A percentile compares a stretch with the other conserved stretches of the same genome.
Evolutionary conservation across 768 basidiomycete genomes (phyloP).

Genomic region (Lenzites betulinus): DNA sequence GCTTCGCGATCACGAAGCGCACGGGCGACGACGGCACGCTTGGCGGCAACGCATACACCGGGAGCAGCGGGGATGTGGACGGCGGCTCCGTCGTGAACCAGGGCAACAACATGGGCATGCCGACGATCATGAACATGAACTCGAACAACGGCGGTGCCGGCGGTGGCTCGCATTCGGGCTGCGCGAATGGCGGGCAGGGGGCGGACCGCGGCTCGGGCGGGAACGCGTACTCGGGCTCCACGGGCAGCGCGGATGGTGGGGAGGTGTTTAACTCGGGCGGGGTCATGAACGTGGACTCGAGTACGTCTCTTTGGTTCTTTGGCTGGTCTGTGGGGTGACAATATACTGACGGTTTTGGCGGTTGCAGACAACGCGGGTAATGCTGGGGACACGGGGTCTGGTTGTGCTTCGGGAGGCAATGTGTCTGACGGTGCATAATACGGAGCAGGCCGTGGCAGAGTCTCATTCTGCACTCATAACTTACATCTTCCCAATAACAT

Average conservation of each 20-base stretch:
- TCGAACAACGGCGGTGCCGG: constrained; percentile 36
- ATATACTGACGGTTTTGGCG: neutral
- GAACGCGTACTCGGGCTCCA: constrained; percentile 15
- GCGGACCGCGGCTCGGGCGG: constrained; percentile 17
- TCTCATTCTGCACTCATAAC: no score
- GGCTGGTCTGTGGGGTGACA: neutral
- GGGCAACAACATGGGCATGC: constrained; percentile 27
- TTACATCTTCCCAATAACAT: no score
- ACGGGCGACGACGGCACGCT: constrained; percentile 25
- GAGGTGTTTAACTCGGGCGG: constrained; percentile 25
- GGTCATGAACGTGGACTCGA: constrained; percentile 31
- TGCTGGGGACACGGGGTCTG: constrained; percentile 26
- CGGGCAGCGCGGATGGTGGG: constrained; percentile 34
- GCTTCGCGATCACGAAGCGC: constrained; percentile 14
- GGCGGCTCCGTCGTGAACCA: constrained; percentile 27
- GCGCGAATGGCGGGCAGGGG: constrained; percentile 27
- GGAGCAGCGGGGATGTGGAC: constrained; percentile 27
- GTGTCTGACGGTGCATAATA: neutral
- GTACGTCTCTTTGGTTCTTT: constrained; percentile 21
- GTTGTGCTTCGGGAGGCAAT: constrained; percentile 29
- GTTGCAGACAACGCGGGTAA: constrained; percentile 29
- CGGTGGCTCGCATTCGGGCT: constrained; percentile 31
- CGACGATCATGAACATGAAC: constrained; percentile 33
- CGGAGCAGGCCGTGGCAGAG: no score
- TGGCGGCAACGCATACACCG: constrained; percentile 32